These are phyloP conservation scores for Halophytophthora polymorphica DNA, from an alignment of 352 stramenopile species.

Conservation along the genomic window DNA sequence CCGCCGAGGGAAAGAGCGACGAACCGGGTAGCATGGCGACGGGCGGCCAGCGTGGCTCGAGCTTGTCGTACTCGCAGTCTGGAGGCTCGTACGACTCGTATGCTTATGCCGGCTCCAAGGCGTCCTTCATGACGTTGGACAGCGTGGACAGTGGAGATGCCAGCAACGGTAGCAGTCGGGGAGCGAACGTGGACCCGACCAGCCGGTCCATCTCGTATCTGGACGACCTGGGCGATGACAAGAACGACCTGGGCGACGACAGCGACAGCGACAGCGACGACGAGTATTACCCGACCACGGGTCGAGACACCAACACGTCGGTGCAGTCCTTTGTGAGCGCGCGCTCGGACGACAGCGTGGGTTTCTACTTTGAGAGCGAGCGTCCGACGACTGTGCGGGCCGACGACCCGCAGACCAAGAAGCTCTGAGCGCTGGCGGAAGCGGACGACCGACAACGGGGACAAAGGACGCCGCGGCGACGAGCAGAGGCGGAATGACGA, in stretches of 20 bases:
- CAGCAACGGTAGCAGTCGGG: not conserved
- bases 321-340: constrained; percentile 55
- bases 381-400: constrained; percentile 1
- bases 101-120: constrained; percentile 1
- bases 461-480: constrained; percentile 18
- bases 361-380: constrained; percentile 48
- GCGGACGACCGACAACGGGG: constrained; percentile 1
- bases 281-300: constrained; percentile 20
- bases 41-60: constrained; percentile 28
- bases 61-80: constrained; percentile 8
- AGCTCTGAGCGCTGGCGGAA: too few relatives aligned
- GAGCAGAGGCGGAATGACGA: not conserved
- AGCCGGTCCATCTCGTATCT: constrained; percentile 6
- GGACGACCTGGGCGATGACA: constrained; percentile 1
- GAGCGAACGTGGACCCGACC: constrained; percentile 21
- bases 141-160: constrained; percentile 11
- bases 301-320: constrained; percentile 35
- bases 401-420: not conserved
- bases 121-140: too few relatives aligned
- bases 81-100: constrained; percentile 30
- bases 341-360: constrained; percentile 57
- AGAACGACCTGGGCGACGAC: constrained; percentile 25
- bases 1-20: constrained; percentile 8
- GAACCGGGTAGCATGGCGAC: constrained; percentile 15
- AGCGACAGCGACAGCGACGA: constrained; percentile 26